Conservation (phyloP, 352 stramenopile genomes). For the Phytophthora nicotianae region DNA sequence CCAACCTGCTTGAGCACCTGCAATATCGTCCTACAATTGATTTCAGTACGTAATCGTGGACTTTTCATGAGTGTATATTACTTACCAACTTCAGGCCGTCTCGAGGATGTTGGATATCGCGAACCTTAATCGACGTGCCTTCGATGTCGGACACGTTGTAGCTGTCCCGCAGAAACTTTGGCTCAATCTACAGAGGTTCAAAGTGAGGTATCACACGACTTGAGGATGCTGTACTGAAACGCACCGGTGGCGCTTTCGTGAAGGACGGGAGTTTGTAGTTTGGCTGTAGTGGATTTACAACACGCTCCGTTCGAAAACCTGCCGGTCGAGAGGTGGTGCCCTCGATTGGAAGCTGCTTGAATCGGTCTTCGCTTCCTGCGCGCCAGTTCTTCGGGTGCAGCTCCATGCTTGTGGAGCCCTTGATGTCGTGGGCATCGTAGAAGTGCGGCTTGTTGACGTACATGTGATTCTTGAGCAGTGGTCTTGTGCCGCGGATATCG, state of each 20-base stretch:
- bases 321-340: constrained; percentile 49
- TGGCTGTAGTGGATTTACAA: constrained; percentile 67
- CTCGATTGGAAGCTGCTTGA: constrained; percentile 75
- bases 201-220: no score
- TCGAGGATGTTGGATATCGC: constrained; percentile 49
- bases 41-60: not conserved
- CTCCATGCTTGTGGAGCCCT: constrained; percentile 61
- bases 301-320: constrained; percentile 68
- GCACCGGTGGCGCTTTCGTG: constrained; percentile 42
- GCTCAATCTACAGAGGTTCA: constrained; percentile 40
- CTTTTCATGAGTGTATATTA: not conserved
- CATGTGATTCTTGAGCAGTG: constrained; percentile 64
- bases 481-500: constrained; percentile 58
- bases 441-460: constrained; percentile 74
- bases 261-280: constrained; percentile 68
- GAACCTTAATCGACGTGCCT: constrained; percentile 55
- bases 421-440: constrained; percentile 64
- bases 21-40: constrained; percentile 53
- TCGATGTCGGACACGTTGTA: constrained; percentile 80
- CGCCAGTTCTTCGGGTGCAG: constrained; percentile 58
- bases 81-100: constrained; percentile 53
- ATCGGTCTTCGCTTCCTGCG: constrained; percentile 60
- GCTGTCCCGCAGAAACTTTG: constrained; percentile 76
- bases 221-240: not conserved
- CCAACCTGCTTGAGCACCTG: constrained; percentile 61